Evolutionary conservation across 345 rosid genomes (phyloP).

Genomic region (Cochlearia excelsa): DNA sequence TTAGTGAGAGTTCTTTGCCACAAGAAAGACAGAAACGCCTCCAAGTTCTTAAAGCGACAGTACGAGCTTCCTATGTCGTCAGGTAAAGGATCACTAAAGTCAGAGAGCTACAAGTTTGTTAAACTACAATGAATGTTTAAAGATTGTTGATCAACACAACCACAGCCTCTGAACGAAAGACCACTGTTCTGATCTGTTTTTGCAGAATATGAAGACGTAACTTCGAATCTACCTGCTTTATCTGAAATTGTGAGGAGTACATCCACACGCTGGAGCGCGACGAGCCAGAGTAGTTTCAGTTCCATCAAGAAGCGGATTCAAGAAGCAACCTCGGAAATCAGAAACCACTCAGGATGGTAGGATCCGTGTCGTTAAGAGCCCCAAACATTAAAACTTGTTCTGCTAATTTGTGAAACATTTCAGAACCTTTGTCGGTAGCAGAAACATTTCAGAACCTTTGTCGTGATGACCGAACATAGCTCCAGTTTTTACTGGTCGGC

Average conservation of each 20-base stretch:
- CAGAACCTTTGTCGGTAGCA: slow-evolving; percentile 20
- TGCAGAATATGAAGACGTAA: slow-evolving; percentile 67
- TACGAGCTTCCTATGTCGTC: slow-evolving; percentile 93
- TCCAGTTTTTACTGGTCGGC: too few relatives aligned
- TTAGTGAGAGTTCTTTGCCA: slow-evolving; percentile 89
- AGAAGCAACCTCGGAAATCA: slow-evolving; percentile 72
- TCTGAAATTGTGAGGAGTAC: slow-evolving; percentile 69
- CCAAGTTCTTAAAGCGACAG: slow-evolving; percentile 74
- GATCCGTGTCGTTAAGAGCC: slow-evolving; percentile 7
- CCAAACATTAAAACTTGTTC: slow-evolving; percentile 5
- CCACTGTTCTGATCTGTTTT: slow-evolving; percentile 12
- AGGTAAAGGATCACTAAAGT: slow-evolving; percentile 50
- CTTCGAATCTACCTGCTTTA: slow-evolving; percentile 47
- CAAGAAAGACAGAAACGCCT: slow-evolving; percentile 85
- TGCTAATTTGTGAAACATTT: slow-evolving; percentile 1
- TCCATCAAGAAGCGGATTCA: slow-evolving; percentile 75
- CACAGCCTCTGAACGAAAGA: not conserved
- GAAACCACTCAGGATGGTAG: slow-evolving; percentile 59
- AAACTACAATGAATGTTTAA: slow-evolving; percentile 13
- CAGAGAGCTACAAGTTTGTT: slow-evolving; percentile 17
- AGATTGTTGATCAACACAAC: slow-evolving; percentile 18
- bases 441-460: too few relatives aligned
- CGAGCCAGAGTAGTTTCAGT: slow-evolving; percentile 57
- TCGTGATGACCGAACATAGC: too few relatives aligned
- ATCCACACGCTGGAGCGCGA: slow-evolving; percentile 62